Percentiles rank a stretch among this genome's conserved stretches.
phyloP scores from a whole-genome alignment of 768 basidiomycete genomes.

The Kwoniella europaea region DNA sequence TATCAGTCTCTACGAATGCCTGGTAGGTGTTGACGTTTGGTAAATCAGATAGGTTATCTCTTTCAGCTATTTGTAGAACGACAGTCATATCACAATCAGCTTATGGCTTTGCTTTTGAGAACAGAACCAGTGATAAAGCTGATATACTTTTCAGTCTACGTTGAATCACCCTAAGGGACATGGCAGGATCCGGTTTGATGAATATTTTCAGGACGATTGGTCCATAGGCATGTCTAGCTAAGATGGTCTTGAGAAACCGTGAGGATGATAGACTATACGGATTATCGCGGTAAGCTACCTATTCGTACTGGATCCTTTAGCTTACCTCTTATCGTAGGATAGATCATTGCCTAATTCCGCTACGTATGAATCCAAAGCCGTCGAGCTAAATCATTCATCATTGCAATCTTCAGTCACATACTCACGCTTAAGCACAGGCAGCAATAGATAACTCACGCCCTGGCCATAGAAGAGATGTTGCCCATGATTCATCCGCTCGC shows the following conservation, averaged over 20 bases:
- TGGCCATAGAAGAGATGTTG: conserved; percentile 56
- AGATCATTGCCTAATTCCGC: conserved; percentile 84
- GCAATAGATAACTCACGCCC: conserved; percentile 46
- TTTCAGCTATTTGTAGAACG: conserved; percentile 67
- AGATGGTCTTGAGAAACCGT: conserved; percentile 81
- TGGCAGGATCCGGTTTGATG: conserved; percentile 86
- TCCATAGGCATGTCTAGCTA: conserved; percentile 81
- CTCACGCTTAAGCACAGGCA: not conserved
- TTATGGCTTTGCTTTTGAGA: not conserved
- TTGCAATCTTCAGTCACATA: not conserved
- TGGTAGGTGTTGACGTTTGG: conserved; percentile 89
- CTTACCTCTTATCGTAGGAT: conserved; percentile 88
- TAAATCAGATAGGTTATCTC: conserved; percentile 80
- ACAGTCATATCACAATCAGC: not conserved
- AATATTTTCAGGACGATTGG: conserved; percentile 91
- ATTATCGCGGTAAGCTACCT: not conserved
- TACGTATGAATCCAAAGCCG: conserved; percentile 85
- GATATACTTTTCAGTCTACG: conserved; percentile 72
- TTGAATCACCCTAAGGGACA: conserved; percentile 76
- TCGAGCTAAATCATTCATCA: conserved; percentile 42
- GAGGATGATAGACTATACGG: conserved; percentile 68
- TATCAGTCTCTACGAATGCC: conserved; percentile 88
- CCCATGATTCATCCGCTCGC: conserved; percentile 37
- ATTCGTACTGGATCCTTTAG: not conserved
- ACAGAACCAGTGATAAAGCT: not conserved